Base-by-base conservation (phyloP, 108 stramenopile genomes). In the Nitzschia inconspicua region DNA sequence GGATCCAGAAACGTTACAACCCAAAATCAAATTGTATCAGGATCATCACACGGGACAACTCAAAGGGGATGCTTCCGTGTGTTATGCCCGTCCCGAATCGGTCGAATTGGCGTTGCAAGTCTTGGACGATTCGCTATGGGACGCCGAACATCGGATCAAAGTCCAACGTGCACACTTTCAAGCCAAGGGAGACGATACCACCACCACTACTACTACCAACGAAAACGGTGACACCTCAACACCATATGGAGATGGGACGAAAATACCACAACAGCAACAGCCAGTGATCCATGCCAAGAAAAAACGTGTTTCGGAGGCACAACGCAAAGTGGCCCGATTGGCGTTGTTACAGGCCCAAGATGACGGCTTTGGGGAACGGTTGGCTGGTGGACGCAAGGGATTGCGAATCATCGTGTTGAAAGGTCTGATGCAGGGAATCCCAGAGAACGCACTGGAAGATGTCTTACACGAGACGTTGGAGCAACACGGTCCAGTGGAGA, bases 61-160 rank as follows among this genome's bases (percentile, higher is more conserved):
- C 35, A 98, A 98, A 64, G 97, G 97, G 8, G 97, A 98, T 68
- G 95, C 88, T 23, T 85, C 86, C 9, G 74, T 98, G n/a, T 95
- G 95, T 47, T 98, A 91, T 65, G 95, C 88, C 19, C 75, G 83
- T 16, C 67, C 83, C 19, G 96, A 96, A 65, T 89, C 87, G 35
- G 96, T 98, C 1, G 86, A 93, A 14, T 64, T 98, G 49, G 95
- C 95, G 11, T 49, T 98, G 31, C 86, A 91, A 59, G 65, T 98
- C 3, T 66, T 98, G 39, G 92, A 98, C 58, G 85, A 85, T 47
- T 73, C 68, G 39, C 54, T 65, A 1, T 85, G 81, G 66, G 79
- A 80, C 23, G 64, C 75, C 32, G 66, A 73, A 23, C 73, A 66
- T 32, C 50, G 34, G 10, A 61, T 74, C 22, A 52, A 40, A 28